These are phyloP conservation scores for Coniochaeta hoffmannii DNA, from an alignment of 2,329 filamentous ascomycete genomes.

Conservation along the genomic window DNA sequence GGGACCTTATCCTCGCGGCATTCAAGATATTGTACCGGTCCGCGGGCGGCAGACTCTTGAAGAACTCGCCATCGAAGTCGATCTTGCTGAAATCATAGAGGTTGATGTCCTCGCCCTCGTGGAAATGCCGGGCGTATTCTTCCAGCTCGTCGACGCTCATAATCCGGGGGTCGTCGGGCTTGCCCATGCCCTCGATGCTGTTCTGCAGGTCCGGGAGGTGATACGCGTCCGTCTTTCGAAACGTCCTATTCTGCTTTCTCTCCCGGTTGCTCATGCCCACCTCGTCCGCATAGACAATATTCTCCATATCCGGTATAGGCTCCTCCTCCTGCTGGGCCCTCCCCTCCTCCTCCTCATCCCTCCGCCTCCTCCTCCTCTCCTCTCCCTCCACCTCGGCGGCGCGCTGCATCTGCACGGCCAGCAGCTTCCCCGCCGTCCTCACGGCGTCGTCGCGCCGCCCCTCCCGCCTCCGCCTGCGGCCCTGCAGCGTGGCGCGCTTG, in stretches of 20 bases:
- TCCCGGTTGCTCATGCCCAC: slow-evolving; percentile 73
- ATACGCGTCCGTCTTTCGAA: slow-evolving; percentile 89
- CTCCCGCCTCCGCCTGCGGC: slow-evolving; percentile 71
- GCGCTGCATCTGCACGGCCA: slow-evolving; percentile 91
- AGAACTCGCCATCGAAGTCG: slow-evolving; percentile 94
- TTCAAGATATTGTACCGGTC: slow-evolving; percentile 98
- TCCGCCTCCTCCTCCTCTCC: slow-evolving; percentile 43
- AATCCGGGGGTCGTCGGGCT: slow-evolving; percentile 84
- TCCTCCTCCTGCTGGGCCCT: slow-evolving; percentile 52
- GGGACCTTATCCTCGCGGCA: slow-evolving; percentile 78
- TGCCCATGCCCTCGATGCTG: slow-evolving; percentile 77
- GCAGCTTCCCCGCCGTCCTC: slow-evolving; percentile 79
- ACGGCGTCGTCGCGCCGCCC: slow-evolving; percentile 89
- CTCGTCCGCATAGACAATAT: slow-evolving; percentile 89
- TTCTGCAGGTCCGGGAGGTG: slow-evolving; percentile 81
- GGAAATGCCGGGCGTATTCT: slow-evolving; percentile 87
- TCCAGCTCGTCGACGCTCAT: slow-evolving; percentile 95
- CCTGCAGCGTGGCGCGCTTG: slow-evolving; percentile 84
- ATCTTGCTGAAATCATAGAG: slow-evolving; percentile 98
- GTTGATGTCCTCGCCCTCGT: slow-evolving; percentile 84
- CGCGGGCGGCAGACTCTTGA: slow-evolving; percentile 78
- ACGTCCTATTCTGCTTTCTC: slow-evolving; percentile 64
- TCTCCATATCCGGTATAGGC: slow-evolving; percentile 52
- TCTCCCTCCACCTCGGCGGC: slow-evolving; percentile 77
- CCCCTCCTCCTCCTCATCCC: slow-evolving; percentile 34